Base-by-base conservation (phyloP, 2,329 filamentous ascomycete genomes). In the Penicillium fuscoglaucum region DNA sequence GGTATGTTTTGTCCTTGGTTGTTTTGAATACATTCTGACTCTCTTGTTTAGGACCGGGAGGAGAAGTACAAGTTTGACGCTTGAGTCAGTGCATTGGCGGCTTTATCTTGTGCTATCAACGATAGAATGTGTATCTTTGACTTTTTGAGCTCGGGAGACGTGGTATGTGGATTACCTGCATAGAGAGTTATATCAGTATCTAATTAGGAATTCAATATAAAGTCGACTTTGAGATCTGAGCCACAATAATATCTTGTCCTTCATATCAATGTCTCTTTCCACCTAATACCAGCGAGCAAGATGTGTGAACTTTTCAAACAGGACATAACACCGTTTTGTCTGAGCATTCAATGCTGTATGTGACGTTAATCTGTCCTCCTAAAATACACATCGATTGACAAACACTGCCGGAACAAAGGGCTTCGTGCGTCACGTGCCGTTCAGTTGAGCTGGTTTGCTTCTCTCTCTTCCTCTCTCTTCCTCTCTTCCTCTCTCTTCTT, bases 1-100 rank as follows among this genome's bases (percentile, higher is more conserved):
- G 70, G 72, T 72, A 58, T 51, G 68, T 66, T 40, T 35, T 10
- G 3, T 47, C 9, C 9, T 12, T 21, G 33, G 7, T 33, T 21
- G 0, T 53, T 45, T 19, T n/a, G 13, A 10, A 31, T 6, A n/a
- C 45, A 48, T 9, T 33, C 57, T 57, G 26, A 59, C 31, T 28
- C 81, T 82, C 31, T 33, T 67, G 3, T 45, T 24, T 65, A 66
- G 64, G 37, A 21, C 9, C 37, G 2, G n/a, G 37, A 68, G 50
- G 54, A 57, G 47, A 62, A 63, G 46, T 70, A 69, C 19, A 65
- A 67, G 41, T 67, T 40, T 35, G 26, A 48, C n/a, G 28, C 24
- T 46, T 48, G 26, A 46, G 21, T 4, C n/a, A 13, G 10, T 21
- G 12, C 10, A 40, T 21, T 21, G 10, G 5, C 13, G 7, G 10